Conservation (phyloP, 441 rosid genomes). For the Pelargonium cotyledonis region DNA sequence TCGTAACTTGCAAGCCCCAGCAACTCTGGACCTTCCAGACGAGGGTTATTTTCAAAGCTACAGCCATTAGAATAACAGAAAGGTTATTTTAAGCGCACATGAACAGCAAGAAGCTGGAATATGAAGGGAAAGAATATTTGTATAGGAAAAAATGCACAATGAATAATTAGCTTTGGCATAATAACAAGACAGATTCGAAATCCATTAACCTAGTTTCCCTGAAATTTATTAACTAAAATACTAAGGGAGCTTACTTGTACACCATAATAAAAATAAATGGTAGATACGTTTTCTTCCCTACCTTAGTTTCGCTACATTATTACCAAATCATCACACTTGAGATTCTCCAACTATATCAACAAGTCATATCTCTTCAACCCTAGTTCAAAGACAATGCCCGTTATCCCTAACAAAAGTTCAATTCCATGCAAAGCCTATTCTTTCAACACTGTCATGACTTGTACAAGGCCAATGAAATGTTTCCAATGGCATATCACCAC, state of each 20-base stretch:
- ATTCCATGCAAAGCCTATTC: not conserved
- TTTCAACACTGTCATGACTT: not conserved
- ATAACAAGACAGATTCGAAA: not conserved
- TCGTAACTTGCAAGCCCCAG: slow-evolving; percentile 88
- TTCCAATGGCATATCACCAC: not conserved
- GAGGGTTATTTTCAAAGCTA: slow-evolving; percentile 87
- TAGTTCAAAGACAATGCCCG: not conserved
- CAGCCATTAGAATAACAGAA: slow-evolving; percentile 11
- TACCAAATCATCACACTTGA: not conserved
- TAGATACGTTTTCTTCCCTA: not conserved
- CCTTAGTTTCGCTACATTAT: not conserved
- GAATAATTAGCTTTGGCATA: not conserved
- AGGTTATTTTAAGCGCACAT: not conserved
- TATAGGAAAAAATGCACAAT: not conserved
- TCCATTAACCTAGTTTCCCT: not conserved
- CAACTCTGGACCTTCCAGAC: slow-evolving; percentile 89
- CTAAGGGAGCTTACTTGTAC: not conserved
- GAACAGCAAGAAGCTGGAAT: not conserved
- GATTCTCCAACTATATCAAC: not conserved
- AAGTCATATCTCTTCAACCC: not conserved
- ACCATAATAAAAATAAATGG: not conserved
- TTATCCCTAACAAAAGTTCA: not conserved
- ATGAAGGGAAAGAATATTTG: not conserved
- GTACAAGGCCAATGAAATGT: not conserved
- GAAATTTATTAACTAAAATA: not conserved